Conservation (phyloP, 495 filamentous ascomycete genomes). For the Echria macrotheca region DNA sequence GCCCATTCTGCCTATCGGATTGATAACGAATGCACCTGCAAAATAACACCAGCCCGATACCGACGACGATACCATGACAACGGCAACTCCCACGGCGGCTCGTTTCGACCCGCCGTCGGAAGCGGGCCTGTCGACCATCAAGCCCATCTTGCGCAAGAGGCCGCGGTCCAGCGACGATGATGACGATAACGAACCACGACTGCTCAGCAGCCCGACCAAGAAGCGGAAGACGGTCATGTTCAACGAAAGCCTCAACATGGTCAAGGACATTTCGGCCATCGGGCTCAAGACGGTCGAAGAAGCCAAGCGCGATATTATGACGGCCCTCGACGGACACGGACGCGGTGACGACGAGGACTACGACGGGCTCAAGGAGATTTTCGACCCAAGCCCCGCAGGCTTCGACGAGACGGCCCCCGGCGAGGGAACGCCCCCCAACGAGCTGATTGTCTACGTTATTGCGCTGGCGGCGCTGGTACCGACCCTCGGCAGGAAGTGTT, state of each 20-base stretch:
- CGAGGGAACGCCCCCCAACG: constrained; percentile 22
- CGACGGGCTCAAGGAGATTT: constrained; percentile 65
- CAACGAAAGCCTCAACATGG: constrained; percentile 62
- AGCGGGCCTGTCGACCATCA: constrained; percentile 34
- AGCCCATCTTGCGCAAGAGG: constrained; percentile 42
- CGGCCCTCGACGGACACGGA: constrained; percentile 63
- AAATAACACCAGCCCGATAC: too few species aligned
- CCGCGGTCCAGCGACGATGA: constrained; percentile 37
- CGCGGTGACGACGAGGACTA: constrained; percentile 66
- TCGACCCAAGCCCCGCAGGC: constrained; percentile 34
- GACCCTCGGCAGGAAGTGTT: constrained; percentile 64
- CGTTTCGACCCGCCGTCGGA: constrained; percentile 17
- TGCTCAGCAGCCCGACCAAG: constrained; percentile 50
- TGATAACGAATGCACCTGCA: too few species aligned
- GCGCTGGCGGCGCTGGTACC: constrained; percentile 71
- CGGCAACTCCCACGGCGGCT: constrained; percentile 23
- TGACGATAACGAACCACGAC: constrained; percentile 38
- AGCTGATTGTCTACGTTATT: constrained; percentile 64
- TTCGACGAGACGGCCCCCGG: constrained; percentile 28
- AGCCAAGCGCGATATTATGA: constrained; percentile 68
- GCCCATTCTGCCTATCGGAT: too few species aligned
- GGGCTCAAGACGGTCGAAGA: constrained; percentile 35
- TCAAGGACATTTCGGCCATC: constrained; percentile 40
- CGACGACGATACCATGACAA: constrained; percentile 30
- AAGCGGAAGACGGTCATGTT: constrained; percentile 61